Base-by-base conservation (phyloP, 768 basidiomycete species). In the Dacryopinax primogenitus region DNA sequence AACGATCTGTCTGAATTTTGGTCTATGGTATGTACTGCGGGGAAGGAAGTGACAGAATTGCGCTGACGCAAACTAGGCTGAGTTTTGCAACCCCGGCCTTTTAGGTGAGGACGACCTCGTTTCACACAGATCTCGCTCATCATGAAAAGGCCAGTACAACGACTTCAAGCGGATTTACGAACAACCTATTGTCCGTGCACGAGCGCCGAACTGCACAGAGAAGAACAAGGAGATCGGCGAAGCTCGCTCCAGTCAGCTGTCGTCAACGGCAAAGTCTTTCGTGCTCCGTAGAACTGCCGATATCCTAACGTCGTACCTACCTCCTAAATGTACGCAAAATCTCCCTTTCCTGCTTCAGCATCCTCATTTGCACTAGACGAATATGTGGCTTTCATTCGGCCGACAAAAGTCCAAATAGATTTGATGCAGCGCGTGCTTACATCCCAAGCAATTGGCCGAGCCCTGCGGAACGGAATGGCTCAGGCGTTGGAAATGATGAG, bases 1-100 rank as follows among this genome's bases (percentile, higher is more conserved):
- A 99, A 99, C 74, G 92, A 97, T 73, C 76, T 99, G 32, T 79
- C 87, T 68, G 96, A 99, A 74, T 95, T 95, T 72, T 95, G 96
- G 75, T 83, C 92, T 2, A 98, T 98, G 95, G 93, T 92, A 68
- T 68, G 81, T 70, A 30, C 21, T 34, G 3, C 18, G 62, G 39
- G 23, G 51, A 1, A 13, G 7, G n/a, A 34, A 1, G 51, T 64
- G 36, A 26, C 62, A 41, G 65, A 39, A 64, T 36, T 66, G 64
- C 21, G 23, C 32, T 66, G 35, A 28, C 63, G 18, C 64, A 18
- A 3, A 23, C 28, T 66, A 92, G 91, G 86, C 87, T 33, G 86
- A 96, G 66, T 98, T 97, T 73, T 90, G 91, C 74, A 97, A 96
- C 73, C 95, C 96, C 30, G 89, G 90, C 23, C 73, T 97, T 23